Evolutionary conservation across 2,329 filamentous ascomycete genomes (phyloP), one percentile per base, ranked within the genome.

Genomic region (Thielaviopsis euricoi): DNA sequence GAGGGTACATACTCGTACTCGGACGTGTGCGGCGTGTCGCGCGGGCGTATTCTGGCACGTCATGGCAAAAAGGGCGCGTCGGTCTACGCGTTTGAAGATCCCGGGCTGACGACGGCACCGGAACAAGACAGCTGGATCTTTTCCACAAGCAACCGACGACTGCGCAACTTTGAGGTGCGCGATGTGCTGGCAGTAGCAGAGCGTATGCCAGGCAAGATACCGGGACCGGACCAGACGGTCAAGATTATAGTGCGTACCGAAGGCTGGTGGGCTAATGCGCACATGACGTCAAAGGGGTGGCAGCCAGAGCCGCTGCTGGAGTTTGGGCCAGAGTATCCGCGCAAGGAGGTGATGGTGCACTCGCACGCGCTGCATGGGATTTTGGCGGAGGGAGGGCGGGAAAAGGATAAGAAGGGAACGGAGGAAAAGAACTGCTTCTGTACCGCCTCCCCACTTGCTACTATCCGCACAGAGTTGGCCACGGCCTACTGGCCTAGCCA

Each of bases 41-140:
- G 58, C 6, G 37, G 56, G 15, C 15, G 56, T 15, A 55, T 63
- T 6, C 51, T 56, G 26, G 48, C 49, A 17, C 52, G 55, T 21
- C 55, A 57, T 22, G 52, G 10, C 33, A 46, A 26, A 1, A 33
- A 48, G 3, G 23, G 22, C 6, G 17, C 6, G 13, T 26, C 25
- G 1, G n/a, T 63, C 7, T 63, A 59, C 13, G 50, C 60, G 26
- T 58, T 63, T 46, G 43, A 58, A 17, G 59, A 63, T 29, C 59
- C 59, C 3, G 46, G 56, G 17, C 54, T 58, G 26, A 53, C 52
- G 22, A 58, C 57, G 6, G 25, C 43, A 19, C 57, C 59, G 0
- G 23, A 54, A 15, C 26, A 59, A n/a, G 62, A 63, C 46, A 19
- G 33, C 6, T 60, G 49, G 37, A 58, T 62, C 3, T 40, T 62